These are phyloP conservation scores for Gremmenia infestans DNA, from an alignment of 2,329 filamentous ascomycete genomes.

Conservation along the genomic window DNA sequence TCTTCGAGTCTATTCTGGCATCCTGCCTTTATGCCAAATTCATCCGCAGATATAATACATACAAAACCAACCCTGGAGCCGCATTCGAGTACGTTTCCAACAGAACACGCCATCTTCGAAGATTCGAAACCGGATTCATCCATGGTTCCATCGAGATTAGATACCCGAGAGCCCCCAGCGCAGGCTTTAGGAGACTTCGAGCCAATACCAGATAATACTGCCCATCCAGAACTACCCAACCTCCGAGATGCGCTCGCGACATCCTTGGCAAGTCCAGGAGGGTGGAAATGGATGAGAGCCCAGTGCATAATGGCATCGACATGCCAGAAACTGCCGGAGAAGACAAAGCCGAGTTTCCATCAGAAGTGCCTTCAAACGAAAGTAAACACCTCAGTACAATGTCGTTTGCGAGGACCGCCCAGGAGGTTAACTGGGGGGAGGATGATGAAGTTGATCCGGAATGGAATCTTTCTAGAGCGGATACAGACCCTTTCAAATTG, in stretches of 20 bases:
- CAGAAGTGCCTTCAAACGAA: slow-evolving; percentile 27
- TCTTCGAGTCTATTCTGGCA: slow-evolving; percentile 43
- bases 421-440: slow-evolving; percentile 55
- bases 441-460: slow-evolving; percentile 49
- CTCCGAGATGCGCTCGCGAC: slow-evolving; percentile 25
- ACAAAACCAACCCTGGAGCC: slow-evolving; percentile 7
- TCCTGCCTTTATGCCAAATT: slow-evolving; percentile 48
- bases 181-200: background rate
- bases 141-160: background rate
- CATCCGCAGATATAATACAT: slow-evolving; percentile 22
- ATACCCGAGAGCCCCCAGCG: background rate
- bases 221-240: slow-evolving; percentile 19
- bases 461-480: slow-evolving; percentile 47
- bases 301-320: slow-evolving; percentile 16
- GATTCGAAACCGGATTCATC: background rate
- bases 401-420: slow-evolving; percentile 60
- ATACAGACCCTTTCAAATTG: slow-evolving; percentile 55
- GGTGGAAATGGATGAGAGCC: slow-evolving; percentile 25
- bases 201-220: slow-evolving; percentile 12
- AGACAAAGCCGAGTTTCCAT: slow-evolving; percentile 21
- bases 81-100: slow-evolving; percentile 2
- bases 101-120: slow-evolving; percentile 4
- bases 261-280: slow-evolving; percentile 24
- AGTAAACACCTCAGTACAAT: slow-evolving; percentile 55
- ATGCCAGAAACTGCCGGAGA: slow-evolving; percentile 9